Base-by-base conservation (phyloP, 305 asterid genomes). In the Fraxinus ornus region DNA sequence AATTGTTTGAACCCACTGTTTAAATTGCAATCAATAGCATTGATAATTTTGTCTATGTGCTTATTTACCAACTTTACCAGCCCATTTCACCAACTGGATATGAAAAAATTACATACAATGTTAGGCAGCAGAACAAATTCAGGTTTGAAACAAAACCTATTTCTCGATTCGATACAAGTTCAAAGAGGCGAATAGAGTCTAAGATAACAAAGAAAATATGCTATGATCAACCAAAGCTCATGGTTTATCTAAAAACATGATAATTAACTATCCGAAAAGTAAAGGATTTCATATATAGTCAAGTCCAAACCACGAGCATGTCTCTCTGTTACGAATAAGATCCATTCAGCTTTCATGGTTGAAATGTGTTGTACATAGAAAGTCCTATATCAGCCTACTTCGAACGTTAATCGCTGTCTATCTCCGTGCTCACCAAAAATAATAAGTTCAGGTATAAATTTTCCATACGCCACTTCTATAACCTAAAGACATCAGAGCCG, bases 381-480 rank as follows among this genome's bases (percentile, higher is more conserved):
- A 68, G 74, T 68, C 3, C 74, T 28, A 28, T 26, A 24, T 68
- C 74, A 28, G 21, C 74, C 37, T 28, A 68, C 19, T 26, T 26
- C 8, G 15, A 66, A 26, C 74, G 36, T 66, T 26, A 66, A 66
- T 28, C 7, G 15, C 36, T 3, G 37, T 66, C 19, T 8, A 17
- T 60, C 2, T 60, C 68, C 28, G 10, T 60, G 13, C 30, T 60
- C 70, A 19, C 19, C 7, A 26, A 66, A 66, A 28, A 24, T 64
- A 8, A 12, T 9, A 64, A 7, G 35, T 7, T 93, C 88, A 92
- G 55, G 86, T 80, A 79, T 89, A 89, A 83, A 94, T 86, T 83
- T 92, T 90, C 99, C 99, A 96, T 71, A 94, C 84, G 75, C 98
- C 98, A 74, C 90, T 89, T 86, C 98, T 91, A 81, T 94, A 94